These are phyloP conservation scores for Kurtzmaniella cleridarum DNA, from an alignment of 805 yeast species.

Conservation along the genomic window DNA sequence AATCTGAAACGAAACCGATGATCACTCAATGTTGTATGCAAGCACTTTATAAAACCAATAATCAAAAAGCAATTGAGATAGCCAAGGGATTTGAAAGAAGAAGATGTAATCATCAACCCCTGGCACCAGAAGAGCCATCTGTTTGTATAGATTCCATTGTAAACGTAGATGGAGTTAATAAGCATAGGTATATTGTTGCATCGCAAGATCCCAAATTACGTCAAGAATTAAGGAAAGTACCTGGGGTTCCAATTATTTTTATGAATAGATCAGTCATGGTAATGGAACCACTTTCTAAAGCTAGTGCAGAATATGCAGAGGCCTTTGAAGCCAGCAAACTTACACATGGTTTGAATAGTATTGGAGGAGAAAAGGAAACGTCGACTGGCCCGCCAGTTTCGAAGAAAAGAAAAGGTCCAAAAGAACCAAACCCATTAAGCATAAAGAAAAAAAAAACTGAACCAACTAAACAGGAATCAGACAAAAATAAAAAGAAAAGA, in stretches of 20 bases:
- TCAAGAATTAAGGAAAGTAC: slow-evolving; percentile 61
- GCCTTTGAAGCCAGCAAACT: slow-evolving; percentile 62
- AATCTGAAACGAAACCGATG: slow-evolving; percentile 81
- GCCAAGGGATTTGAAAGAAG: slow-evolving; percentile 88
- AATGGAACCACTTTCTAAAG: slow-evolving; percentile 86
- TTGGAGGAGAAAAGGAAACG: slow-evolving; percentile 24
- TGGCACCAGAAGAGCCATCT: slow-evolving; percentile 54
- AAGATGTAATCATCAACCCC: slow-evolving; percentile 79
- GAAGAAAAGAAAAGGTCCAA: slow-evolving; percentile 63
- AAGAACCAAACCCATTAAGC: slow-evolving; percentile 88
- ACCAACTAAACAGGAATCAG: slow-evolving; percentile 6
- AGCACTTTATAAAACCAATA: slow-evolving; percentile 64
- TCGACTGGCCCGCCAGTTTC: slow-evolving; percentile 16
- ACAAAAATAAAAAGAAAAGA: slow-evolving; percentile 12
- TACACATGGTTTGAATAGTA: slow-evolving; percentile 63
- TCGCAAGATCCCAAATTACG: slow-evolving; percentile 73
- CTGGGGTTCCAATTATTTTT: slow-evolving; percentile 87
- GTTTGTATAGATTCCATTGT: slow-evolving; percentile 77
- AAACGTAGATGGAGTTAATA: slow-evolving; percentile 67
- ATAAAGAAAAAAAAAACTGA: slow-evolving; percentile 65
- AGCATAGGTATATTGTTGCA: slow-evolving; percentile 87
- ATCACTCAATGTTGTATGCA: slow-evolving; percentile 95
- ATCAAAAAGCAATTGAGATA: slow-evolving; percentile 70
- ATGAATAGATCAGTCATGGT: slow-evolving; percentile 91
- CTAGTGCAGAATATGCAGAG: slow-evolving; percentile 41